Evolutionary conservation across 2,329 filamentous ascomycete genomes (phyloP), one percentile per base, ranked within the genome.

Genomic region (Hyphodiscus sp.): DNA sequence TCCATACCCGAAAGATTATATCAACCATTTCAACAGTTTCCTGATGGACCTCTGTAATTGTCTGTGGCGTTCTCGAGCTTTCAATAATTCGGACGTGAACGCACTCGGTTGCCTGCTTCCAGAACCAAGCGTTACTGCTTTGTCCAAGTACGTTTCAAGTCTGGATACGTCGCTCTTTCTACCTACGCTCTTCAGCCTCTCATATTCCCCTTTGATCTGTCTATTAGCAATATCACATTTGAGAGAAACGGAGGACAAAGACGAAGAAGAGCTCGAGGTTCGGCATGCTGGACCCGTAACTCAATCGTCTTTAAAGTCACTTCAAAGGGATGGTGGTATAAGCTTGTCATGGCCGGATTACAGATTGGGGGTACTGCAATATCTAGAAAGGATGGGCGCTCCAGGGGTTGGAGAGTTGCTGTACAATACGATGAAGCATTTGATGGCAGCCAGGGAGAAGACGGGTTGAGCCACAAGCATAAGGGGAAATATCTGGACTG

Each of bases 11-110:
- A 75, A 79, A 43, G 71, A 75, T 30, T 80, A 86, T 52, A 80
- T 90, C 42, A 80, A 82, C 58, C 72, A 78, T 20, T 91, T 94
- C 72, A 95, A 95, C 67, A 86, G 86, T 20, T 91, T 87, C 67
- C 78, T 95, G 30, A 91, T 94, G 82, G 90, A 95, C 66, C 79
- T 91, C 30, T 91, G 89, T 73, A 95, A 95, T 66, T 82, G 87
- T 49, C 69, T 94, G 46, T 95, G 89, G 89, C 81, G 89, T 9
- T 80, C 81, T 20, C 81, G 85, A 13, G 89, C 86, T 1, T 85
- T 95, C 55, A 81, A 81, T 54, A 72, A 73, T 13, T 73, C 74
- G 1, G 87, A 92, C 59, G 71, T 77, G n/a, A 82, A 83, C 61
- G 74, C 79, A 2, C 63, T 76, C 16, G 81, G 78, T 3, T 79